Evolutionary conservation across 139 green algal species (phyloP).

Genomic region (Auxenochlorella protothecoides): DNA sequence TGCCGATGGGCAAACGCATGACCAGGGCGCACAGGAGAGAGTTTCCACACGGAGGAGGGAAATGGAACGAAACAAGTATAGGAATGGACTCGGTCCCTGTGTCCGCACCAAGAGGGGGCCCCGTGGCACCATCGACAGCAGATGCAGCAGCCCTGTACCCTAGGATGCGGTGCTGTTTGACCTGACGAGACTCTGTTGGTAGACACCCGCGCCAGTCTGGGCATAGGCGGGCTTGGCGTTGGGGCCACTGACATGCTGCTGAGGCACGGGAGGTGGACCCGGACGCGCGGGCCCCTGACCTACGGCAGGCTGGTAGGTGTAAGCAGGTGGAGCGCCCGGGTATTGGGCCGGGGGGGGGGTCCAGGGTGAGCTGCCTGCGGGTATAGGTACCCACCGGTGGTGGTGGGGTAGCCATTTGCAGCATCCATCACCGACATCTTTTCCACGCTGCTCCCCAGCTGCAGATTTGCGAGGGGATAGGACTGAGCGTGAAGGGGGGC

Average conservation of each 20-base stretch:
- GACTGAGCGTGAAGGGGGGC: neutral
- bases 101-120: no score
- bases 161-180: no score
- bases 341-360: neutral
- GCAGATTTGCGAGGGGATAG: neutral
- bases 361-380: slow-evolving; percentile 1
- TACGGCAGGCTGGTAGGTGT: neutral
- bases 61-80: no score
- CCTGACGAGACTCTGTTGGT: no score
- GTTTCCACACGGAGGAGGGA: no score
- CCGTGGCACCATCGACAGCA: no score
- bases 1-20: no score
- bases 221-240: neutral
- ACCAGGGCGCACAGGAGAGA: no score
- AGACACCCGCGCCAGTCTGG: neutral
- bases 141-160: no score
- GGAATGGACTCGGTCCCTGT: no score
- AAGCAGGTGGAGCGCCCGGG: neutral
- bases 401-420: slow-evolving; percentile 21
- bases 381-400: slow-evolving; percentile 20
- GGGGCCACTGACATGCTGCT: neutral
- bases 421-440: slow-evolving; percentile 33
- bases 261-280: neutral
- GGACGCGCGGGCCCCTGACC: neutral
- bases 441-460: slow-evolving; percentile 26